A percentile compares a stretch with the other conserved stretches of the same genome.
phyloP scores from a whole-genome alignment of 2,329 filamentous ascomycete species.

The Blastomyces silverae region DNA sequence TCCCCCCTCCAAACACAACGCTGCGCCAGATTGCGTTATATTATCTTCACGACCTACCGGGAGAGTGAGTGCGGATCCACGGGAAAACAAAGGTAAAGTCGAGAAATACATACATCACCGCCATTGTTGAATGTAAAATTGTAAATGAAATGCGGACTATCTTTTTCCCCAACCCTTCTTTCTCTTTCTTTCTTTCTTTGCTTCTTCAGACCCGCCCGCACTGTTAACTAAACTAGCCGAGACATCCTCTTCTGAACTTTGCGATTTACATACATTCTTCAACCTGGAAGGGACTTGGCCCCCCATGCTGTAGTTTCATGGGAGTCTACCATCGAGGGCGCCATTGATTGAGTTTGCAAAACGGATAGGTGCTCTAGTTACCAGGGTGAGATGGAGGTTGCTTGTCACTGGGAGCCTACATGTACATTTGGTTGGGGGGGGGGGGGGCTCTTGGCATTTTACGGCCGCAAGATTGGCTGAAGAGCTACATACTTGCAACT shows the following conservation, averaged over 20 bases:
- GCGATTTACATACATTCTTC: constrained; percentile 26
- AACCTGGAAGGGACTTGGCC: constrained; percentile 25
- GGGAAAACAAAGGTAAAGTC: constrained; percentile 22
- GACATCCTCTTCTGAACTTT: constrained; percentile 23
- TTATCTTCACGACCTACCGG: constrained; percentile 31
- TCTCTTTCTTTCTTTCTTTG: neutral
- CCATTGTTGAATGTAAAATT: neutral
- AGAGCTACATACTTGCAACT: neutral
- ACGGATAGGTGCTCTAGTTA: constrained; percentile 18
- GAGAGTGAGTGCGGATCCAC: constrained; percentile 23
- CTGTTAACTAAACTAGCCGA: constrained; percentile 21
- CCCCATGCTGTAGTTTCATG: constrained; percentile 22
- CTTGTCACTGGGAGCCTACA: constrained; percentile 27
- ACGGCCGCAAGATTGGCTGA: constrained; percentile 13
- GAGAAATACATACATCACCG: no score
- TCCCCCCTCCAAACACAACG: constrained; percentile 21
- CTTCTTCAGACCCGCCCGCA: constrained; percentile 7
- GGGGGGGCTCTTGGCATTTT: constrained; percentile 26
- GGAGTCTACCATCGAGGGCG: constrained; percentile 27
- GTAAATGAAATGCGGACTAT: neutral
- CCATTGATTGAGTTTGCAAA: constrained; percentile 26
- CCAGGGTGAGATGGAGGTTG: constrained; percentile 23
- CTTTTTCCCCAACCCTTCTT: neutral
- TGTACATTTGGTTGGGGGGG: constrained; percentile 27
- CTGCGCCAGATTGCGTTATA: constrained; percentile 27